phyloP scores from a whole-genome alignment of 805 yeast genomes.

The Spathaspora passalidarum region DNA sequence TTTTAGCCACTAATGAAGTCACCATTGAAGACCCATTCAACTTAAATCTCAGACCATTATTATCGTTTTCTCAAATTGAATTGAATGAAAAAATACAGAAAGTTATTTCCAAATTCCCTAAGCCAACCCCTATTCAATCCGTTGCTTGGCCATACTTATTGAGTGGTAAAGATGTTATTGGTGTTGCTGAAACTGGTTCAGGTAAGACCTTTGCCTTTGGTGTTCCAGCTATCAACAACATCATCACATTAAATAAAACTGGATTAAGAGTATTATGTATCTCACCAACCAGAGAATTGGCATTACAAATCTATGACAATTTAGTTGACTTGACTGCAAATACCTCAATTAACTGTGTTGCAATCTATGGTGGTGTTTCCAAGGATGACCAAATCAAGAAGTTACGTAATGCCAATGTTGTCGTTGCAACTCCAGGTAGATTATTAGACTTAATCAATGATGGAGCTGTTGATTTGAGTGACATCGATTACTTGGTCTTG shows the following conservation, averaged over 20 bases:
- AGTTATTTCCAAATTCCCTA: conserved; percentile 70
- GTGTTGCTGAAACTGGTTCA: conserved; percentile 98
- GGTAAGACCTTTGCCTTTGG: conserved; percentile 98
- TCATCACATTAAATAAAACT: conserved; percentile 43
- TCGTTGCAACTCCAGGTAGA: conserved; percentile 98
- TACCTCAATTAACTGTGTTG: conserved; percentile 66
- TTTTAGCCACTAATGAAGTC: conserved; percentile 70
- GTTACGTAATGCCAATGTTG: conserved; percentile 66
- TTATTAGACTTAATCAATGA: conserved; percentile 86
- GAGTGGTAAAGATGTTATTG: conserved; percentile 79
- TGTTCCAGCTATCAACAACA: conserved; percentile 87
- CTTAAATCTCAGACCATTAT: conserved; percentile 59
- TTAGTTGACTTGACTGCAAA: conserved; percentile 61
- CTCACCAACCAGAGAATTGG: conserved; percentile 97
- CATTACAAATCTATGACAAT: conserved; percentile 89
- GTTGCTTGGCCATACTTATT: conserved; percentile 91
- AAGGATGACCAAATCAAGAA: conserved; percentile 84
- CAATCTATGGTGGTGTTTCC: conserved; percentile 96
- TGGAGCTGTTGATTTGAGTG: conserved; percentile 68
- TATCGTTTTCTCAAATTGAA: conserved; percentile 61
- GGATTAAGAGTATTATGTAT: conserved; percentile 77
- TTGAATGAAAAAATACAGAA: conserved; percentile 51
- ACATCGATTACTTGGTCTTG: conserved; percentile 74
- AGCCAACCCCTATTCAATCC: conserved; percentile 95
- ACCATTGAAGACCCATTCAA: conserved; percentile 67